These are phyloP conservation scores for Kodamaea ohmeri DNA, from an alignment of 1,139 yeast genomes.

Conservation along the genomic window DNA sequence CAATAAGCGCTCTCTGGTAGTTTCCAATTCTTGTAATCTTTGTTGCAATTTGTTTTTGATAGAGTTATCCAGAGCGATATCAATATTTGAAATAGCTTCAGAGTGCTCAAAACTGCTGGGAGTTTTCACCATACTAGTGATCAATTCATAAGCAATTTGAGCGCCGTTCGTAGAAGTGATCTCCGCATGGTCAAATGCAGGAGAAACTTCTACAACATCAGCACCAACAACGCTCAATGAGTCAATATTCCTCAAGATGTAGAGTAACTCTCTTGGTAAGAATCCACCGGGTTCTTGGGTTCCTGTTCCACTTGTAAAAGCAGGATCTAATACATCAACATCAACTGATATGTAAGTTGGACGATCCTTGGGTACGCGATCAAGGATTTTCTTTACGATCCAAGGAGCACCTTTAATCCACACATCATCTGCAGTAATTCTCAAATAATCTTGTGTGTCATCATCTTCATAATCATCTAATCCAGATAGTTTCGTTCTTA, in stretches of 20 bases:
- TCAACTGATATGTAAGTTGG: constrained; percentile 76
- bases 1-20: constrained; percentile 10
- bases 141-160: constrained; percentile 66
- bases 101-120: no score
- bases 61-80: background rate
- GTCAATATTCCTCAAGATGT: constrained; percentile 58
- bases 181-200: constrained; percentile 71
- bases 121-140: constrained; percentile 71
- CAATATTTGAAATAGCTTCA: constrained; percentile 3
- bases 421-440: constrained; percentile 69
- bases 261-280: constrained; percentile 70
- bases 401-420: constrained; percentile 58
- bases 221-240: constrained; percentile 67
- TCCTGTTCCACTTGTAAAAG: constrained; percentile 79
- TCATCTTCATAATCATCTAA: constrained; percentile 64
- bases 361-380: constrained; percentile 48
- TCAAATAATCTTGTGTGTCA: constrained; percentile 57
- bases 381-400: constrained; percentile 50
- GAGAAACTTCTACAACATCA: constrained; percentile 76
- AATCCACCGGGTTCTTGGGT: constrained; percentile 84
- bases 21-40: constrained; percentile 19
- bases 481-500: constrained; percentile 67
- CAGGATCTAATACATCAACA: constrained; percentile 80
- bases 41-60: constrained; percentile 9
- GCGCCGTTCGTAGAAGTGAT: constrained; percentile 76